Conservation (phyloP, 2,329 filamentous ascomycete species). For the Dactylellina cionopaga region DNA sequence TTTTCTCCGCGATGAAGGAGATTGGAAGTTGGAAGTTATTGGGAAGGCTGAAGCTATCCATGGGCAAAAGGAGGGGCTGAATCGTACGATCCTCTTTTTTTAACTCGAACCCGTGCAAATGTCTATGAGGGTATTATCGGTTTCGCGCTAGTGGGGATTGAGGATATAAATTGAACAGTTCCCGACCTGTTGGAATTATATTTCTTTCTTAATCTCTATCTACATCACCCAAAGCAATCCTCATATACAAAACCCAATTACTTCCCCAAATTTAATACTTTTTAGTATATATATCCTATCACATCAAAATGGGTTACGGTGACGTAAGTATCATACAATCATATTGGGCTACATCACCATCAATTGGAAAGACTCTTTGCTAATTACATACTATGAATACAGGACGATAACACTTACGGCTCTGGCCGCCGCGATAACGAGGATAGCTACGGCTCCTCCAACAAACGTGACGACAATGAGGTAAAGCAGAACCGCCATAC, state of each 20-base stretch:
- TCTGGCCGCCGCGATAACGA: slow-evolving; percentile 10
- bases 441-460: neutral
- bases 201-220: slow-evolving; percentile 18
- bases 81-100: slow-evolving; percentile 32
- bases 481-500: neutral
- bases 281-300: neutral
- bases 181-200: slow-evolving; percentile 9
- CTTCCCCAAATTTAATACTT: slow-evolving; percentile 7
- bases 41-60: slow-evolving; percentile 21
- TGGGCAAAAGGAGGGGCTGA: slow-evolving; percentile 12
- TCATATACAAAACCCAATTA: neutral
- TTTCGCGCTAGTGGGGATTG: slow-evolving; percentile 9
- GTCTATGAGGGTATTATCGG: too few species aligned
- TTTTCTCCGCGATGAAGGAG: slow-evolving; percentile 3
- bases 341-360: neutral
- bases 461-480: neutral
- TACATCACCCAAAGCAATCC: slow-evolving; percentile 26
- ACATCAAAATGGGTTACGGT: slow-evolving; percentile 47
- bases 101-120: too few species aligned
- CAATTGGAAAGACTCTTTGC: neutral
- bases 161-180: slow-evolving; percentile 45
- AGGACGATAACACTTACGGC: slow-evolving; percentile 30
- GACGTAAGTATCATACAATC: slow-evolving; percentile 11
- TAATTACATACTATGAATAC: neutral
- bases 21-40: neutral